A percentile compares a stretch with the other conserved stretches of the same genome.
Conservation (phyloP, 2,329 filamentous ascomycete species). For the Ambrosiella beaveri region DNA sequence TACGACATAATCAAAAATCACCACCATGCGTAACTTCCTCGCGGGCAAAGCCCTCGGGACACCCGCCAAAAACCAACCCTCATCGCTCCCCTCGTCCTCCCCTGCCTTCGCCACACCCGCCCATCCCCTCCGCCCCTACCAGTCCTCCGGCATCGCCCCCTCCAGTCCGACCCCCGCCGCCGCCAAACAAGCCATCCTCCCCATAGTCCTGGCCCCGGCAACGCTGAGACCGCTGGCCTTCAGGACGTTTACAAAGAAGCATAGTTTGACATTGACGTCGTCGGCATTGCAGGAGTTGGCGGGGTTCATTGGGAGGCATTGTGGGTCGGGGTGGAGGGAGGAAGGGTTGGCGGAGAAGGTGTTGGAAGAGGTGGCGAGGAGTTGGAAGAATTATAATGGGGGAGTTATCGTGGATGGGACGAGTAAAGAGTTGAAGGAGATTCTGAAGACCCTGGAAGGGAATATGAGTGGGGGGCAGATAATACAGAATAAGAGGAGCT, state of each 20-base stretch:
- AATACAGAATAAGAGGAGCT: conserved; percentile 30
- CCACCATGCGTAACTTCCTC: conserved; percentile 13
- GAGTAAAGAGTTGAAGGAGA: conserved; percentile 58
- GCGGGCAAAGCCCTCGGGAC: conserved; percentile 13
- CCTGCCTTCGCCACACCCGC: conserved; percentile 78
- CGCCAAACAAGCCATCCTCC: conserved; percentile 43
- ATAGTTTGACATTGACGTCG: conserved; percentile 81
- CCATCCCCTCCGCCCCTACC: conserved; percentile 55
- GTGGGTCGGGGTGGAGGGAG: conserved; percentile 90
- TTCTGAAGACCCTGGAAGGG: conserved; percentile 68
- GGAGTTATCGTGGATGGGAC: conserved; percentile 81
- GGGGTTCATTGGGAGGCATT: conserved; percentile 79
- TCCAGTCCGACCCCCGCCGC: conserved; percentile 11
- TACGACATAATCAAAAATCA: background rate
- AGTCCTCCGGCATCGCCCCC: conserved; percentile 26
- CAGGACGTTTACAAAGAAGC: conserved; percentile 91
- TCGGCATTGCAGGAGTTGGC: conserved; percentile 72
- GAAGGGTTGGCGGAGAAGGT: conserved; percentile 85
- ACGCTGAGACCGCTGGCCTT: conserved; percentile 83
- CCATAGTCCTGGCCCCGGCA: conserved; percentile 74
- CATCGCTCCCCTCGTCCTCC: conserved; percentile 69
- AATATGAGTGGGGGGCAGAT: conserved; percentile 78
- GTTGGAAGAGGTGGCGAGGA: conserved; percentile 75
- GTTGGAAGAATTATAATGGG: conserved; percentile 80
- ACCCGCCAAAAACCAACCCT: conserved; percentile 20